Evolutionary conservation across 202 grass and related monocot genomes (phyloP), one percentile per base, ranked within the genome.

Genomic region (Alloteropsis angusta): DNA sequence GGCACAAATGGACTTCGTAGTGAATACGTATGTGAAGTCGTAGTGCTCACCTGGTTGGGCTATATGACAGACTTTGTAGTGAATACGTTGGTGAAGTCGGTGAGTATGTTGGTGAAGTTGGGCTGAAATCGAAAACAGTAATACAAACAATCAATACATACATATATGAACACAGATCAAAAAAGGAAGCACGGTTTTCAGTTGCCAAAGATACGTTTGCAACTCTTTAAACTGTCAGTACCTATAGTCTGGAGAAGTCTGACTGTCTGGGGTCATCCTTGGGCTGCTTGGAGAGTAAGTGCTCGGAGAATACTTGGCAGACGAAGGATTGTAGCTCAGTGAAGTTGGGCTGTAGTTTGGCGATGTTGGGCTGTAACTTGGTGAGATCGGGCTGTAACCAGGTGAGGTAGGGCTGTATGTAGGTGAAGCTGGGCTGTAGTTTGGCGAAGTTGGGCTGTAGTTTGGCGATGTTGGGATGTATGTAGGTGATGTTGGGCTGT

Each of bases 201-300:
- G 13, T 18, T 61, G 38, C 32, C 30, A 78, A 74, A 36, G 50
- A 12, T 21, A 56, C 42, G 18, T 19, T 21, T 16, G 30, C 7
- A 52, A 59, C n/a, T n/a, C n/a, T n/a, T n/a, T n/a, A n/a, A n/a
- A n/a, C 14, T 64, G 37, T 70, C n/a, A 26, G 19, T 88, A 97
- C 93, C 90, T 97, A 74, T 97, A 97, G 56, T 86, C 89, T 48
- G 93, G 90, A 62, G 87, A 89, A 39, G 80, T 83, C 54, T 85
- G 82, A 12, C 80, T 68, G 36, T 80, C 83, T 17, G 88, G 88
- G 78, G 85, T 90, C 64, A 87, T 85, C 62, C 89, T 30, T 30
- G 28, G 28, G 28, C 28, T 30, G 28, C 28, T 30, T 30, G 28
- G 28, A 30, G 28, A 30, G 32, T 88, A 88, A 28, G 68, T 71